phyloP scores from a whole-genome alignment of 179 eudicot genomes.

The Nepenthes alata region DNA sequence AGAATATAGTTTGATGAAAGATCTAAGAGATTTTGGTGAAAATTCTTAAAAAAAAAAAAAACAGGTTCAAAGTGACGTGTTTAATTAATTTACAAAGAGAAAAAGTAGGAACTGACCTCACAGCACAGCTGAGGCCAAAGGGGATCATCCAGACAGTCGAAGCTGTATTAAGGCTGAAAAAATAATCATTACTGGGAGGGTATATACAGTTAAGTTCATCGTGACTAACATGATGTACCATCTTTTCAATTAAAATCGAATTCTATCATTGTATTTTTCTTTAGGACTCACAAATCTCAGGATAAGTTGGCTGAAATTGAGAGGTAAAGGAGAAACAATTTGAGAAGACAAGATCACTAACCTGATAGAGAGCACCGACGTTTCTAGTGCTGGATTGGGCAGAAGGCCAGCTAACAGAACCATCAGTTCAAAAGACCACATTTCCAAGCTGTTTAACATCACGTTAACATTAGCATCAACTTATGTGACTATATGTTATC shows the following conservation, averaged over 20 bases:
- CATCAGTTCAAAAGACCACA: slow-evolving; percentile 82
- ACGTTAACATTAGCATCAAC: background rate
- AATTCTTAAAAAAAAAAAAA: background rate
- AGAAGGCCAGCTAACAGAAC: slow-evolving; percentile 74
- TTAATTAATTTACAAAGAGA: too few relatives aligned
- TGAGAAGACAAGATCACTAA: slow-evolving; percentile 4
- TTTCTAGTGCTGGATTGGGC: slow-evolving; percentile 68
- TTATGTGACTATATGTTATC: background rate
- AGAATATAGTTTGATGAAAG: too few relatives aligned
- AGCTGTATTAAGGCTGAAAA: slow-evolving; percentile 63
- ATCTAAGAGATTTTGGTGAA: background rate
- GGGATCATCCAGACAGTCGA: slow-evolving; percentile 74
- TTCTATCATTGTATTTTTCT: background rate
- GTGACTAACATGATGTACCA: background rate
- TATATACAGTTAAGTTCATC: background rate
- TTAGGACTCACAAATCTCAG: background rate
- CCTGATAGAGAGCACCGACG: slow-evolving; percentile 81
- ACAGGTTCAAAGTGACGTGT: too few relatives aligned
- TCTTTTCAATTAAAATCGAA: background rate
- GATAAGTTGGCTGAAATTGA: too few relatives aligned
- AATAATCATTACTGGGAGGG: background rate
- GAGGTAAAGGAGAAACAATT: too few relatives aligned
- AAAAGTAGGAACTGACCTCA: slow-evolving; percentile 28
- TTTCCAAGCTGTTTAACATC: slow-evolving; percentile 42
- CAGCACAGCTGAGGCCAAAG: slow-evolving; percentile 74